Conservation (phyloP, 2,329 filamentous ascomycete genomes). For the Scedosporium dehoogii region DNA sequence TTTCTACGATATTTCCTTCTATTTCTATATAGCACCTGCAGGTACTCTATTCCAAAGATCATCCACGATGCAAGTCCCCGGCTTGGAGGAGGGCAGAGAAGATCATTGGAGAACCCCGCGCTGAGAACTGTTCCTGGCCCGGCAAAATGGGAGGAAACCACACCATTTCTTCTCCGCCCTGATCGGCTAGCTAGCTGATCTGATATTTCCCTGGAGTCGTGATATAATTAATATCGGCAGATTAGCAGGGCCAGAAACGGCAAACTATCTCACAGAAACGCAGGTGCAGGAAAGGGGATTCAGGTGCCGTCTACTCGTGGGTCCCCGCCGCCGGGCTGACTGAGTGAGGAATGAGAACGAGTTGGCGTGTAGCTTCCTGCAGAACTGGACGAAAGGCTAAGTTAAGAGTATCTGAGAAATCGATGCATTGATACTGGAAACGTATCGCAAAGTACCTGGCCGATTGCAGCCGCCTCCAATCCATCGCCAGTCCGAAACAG, state of each 20-base stretch:
- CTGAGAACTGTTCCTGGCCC: not conserved
- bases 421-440: no score
- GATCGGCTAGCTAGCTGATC: not conserved
- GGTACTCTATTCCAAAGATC: not conserved
- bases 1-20: not conserved
- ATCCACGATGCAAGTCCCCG: not conserved
- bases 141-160: not conserved
- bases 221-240: not conserved
- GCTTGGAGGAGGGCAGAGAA: not conserved
- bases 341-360: not conserved
- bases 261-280: not conserved
- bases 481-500: no score
- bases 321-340: not conserved
- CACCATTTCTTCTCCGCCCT: not conserved
- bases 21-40: not conserved
- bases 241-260: not conserved
- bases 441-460: no score
- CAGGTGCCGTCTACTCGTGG: no score
- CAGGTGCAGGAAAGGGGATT: not conserved
- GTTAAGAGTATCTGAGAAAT: no score
- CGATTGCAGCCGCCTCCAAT: no score
- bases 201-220: not conserved
- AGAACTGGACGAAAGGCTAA: no score
- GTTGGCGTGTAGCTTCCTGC: not conserved
- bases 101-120: not conserved